Conservation (phyloP, 306 rosid genomes). For the Sechiopsis laciniata region DNA sequence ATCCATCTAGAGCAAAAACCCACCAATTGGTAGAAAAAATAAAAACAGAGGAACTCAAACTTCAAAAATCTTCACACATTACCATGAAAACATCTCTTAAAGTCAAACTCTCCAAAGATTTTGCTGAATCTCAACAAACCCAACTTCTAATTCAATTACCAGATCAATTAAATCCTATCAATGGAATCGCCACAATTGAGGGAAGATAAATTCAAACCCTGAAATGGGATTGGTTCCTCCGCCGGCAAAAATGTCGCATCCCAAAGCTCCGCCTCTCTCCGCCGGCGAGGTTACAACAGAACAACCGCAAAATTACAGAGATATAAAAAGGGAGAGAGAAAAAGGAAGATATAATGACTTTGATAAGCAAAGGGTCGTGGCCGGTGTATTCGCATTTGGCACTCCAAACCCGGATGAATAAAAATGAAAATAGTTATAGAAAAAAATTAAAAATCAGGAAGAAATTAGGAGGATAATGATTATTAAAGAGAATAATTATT, state of each 20-base stretch:
- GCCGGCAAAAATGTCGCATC: slow-evolving; percentile 13
- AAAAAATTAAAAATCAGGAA: no score
- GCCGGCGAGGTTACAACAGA: slow-evolving; percentile 7
- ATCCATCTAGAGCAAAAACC: not conserved
- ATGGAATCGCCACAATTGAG: slow-evolving; percentile 16
- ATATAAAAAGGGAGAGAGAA: not conserved
- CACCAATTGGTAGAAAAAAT: slow-evolving; percentile 3
- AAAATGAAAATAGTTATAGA: no score
- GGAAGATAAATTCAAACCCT: not conserved
- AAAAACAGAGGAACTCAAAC: slow-evolving; percentile 2
- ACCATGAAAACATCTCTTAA: not conserved
- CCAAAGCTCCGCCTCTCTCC: slow-evolving; percentile 1
- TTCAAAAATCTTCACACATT: slow-evolving; percentile 22
- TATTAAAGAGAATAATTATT: no score
- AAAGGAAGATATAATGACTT: slow-evolving; percentile 12
- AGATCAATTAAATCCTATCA: not conserved
- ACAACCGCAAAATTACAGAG: not conserved
- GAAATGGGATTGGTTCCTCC: slow-evolving; percentile 1
- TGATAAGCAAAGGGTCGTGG: slow-evolving; percentile 23
- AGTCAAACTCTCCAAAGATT: slow-evolving; percentile 1
- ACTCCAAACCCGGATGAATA: not conserved
- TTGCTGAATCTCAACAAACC: no score
- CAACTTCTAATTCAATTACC: not conserved
- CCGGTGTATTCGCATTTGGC: slow-evolving; percentile 13
- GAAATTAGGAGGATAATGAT: no score